Base-by-base conservation (phyloP, 345 rosid species). In the Litchi chinensis region DNA sequence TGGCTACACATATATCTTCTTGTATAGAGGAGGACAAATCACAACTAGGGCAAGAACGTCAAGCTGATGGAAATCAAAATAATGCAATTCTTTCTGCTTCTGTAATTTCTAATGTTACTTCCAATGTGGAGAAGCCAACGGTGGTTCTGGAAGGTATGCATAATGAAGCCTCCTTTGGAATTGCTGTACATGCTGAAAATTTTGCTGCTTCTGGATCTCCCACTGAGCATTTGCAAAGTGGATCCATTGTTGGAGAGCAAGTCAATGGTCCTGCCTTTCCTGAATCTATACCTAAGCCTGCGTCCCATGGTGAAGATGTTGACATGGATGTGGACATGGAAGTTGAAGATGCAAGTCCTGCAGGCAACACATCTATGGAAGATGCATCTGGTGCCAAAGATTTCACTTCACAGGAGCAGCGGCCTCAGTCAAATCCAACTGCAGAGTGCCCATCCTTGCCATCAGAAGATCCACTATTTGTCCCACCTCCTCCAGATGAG, bases 301-400 rank as follows among this genome's bases (percentile, higher is more conserved):
- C 75, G 37, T 74, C 76, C 43, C 72, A 83, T 65, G 83, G 39
- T 71, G 90, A 88, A 76, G 98, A 91, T 83, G 80, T 88, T 85
- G 98, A 94, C 80, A 94, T 93, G 98, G 98, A 94, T 80, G 93
- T 96, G 72, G 98, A 96, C 85, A 94, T 96, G 98, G 98, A 96
- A 83, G 94, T 94, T 85, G 98, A 96, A 76, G 97, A 94, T 66
- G 81, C 81, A 77, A 81, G 65, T 65, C 85, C 89, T 68, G 54
- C 73, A 8, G 79, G 78, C 52, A 73, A 70, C 62, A 57, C 73
- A 24, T 65, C 77, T 40, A 41, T 28, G 15, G 67, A 65, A 77
- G 83, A 82, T 81, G 68, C 65, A 74, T 74, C 76, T n/a, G 76
- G 69, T 76, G 70, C 83, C 65, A 79, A 77, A 73, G 79, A 40